These are phyloP conservation scores for Naematelia encephala DNA, from an alignment of 768 basidiomycete species.

Conservation along the genomic window DNA sequence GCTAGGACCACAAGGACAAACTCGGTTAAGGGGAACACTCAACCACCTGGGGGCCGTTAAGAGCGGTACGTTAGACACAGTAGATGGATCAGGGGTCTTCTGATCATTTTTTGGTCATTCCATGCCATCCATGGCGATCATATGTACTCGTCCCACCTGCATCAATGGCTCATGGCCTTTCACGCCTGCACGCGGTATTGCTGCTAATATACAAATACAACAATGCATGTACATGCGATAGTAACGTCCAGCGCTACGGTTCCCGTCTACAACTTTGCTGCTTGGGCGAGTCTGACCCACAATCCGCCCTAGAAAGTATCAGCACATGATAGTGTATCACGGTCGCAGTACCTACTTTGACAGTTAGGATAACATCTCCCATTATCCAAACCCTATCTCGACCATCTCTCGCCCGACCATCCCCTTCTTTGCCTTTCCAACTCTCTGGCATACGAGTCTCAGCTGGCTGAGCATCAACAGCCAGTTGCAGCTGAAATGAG, in stretches of 20 bases:
- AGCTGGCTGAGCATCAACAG: constrained; percentile 25
- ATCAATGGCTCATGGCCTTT: too few relatives aligned
- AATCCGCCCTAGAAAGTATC: constrained; percentile 36
- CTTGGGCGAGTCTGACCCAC: constrained; percentile 21
- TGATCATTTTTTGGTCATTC: too few relatives aligned
- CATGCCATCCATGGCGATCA: too few relatives aligned
- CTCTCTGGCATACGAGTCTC: constrained; percentile 23
- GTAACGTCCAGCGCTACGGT: not conserved
- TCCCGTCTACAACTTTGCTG: not conserved
- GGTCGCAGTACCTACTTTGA: constrained; percentile 35
- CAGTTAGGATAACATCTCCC: constrained; percentile 36
- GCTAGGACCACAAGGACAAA: not conserved
- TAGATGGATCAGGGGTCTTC: too few relatives aligned
- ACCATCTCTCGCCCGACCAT: constrained; percentile 30
- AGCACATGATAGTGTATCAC: not conserved
- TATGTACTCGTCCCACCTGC: too few relatives aligned
- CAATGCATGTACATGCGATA: not conserved
- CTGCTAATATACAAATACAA: too few relatives aligned
- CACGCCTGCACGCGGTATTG: too few relatives aligned
- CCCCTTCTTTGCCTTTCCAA: constrained; percentile 12
- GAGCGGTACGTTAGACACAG: too few relatives aligned
- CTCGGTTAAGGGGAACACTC: not conserved
- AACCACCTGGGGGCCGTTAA: too few relatives aligned
- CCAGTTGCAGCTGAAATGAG: constrained; percentile 10
- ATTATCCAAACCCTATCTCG: constrained; percentile 38